Evolutionary conservation across 352 stramenopile species (phyloP).

Genomic region (Globisporangium nodosum): DNA sequence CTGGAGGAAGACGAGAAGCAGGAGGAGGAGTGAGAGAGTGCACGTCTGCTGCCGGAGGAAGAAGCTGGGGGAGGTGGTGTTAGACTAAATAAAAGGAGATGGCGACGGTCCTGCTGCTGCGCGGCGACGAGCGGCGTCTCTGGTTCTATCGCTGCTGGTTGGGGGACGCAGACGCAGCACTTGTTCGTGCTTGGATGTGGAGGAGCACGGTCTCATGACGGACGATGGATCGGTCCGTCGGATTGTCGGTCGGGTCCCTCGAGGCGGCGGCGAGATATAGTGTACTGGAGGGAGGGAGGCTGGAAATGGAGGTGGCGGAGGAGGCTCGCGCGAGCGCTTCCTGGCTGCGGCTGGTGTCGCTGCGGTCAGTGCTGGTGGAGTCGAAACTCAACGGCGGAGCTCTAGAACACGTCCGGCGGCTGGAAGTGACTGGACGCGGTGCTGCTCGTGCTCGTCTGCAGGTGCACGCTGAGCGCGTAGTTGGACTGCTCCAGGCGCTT

Average conservation of each 20-base stretch:
- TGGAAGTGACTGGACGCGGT: slow-evolving; percentile 24
- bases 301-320: background rate
- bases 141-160: too few relatives aligned
- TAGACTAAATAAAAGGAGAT: background rate
- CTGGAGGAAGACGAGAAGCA: slow-evolving; percentile 8
- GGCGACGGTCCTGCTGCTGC: too few relatives aligned
- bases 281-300: background rate
- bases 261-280: background rate
- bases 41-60: slow-evolving; percentile 1
- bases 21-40: slow-evolving; percentile 8
- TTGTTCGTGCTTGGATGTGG: too few relatives aligned
- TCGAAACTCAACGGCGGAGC: too few relatives aligned
- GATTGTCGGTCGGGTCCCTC: background rate
- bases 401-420: slow-evolving; percentile 71
- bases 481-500: slow-evolving; percentile 84
- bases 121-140: too few relatives aligned
- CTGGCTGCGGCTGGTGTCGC: too few relatives aligned
- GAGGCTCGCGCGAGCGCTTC: too few relatives aligned
- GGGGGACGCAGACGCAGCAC: too few relatives aligned
- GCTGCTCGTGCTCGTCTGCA: slow-evolving; percentile 72
- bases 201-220: too few relatives aligned
- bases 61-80: background rate
- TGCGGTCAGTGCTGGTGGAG: too few relatives aligned
- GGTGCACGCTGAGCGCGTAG: slow-evolving; percentile 79
- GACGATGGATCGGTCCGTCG: background rate